Conservation (phyloP, 345 rosid species). For the Salix dunnii region DNA sequence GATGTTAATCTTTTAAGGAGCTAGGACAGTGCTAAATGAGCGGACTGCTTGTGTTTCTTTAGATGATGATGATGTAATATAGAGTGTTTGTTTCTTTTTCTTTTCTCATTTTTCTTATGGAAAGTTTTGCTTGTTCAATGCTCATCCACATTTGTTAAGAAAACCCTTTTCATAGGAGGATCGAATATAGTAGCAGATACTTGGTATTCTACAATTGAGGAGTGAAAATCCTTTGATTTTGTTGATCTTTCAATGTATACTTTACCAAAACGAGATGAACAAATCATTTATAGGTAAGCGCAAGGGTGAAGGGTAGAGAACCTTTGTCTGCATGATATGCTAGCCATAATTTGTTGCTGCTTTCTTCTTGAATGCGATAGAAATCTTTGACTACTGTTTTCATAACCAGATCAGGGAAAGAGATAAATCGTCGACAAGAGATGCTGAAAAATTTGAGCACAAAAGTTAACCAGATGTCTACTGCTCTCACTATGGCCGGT, state of each 20-base stretch:
- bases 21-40: background rate
- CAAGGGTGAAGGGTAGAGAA: background rate
- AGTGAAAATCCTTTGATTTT: background rate
- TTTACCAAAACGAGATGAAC: background rate
- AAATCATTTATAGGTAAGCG: background rate
- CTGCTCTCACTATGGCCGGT: constrained; percentile 77
- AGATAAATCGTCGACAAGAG: constrained; percentile 93
- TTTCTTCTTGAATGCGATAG: background rate
- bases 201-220: background rate
- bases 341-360: background rate
- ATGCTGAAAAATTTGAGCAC: constrained; percentile 69
- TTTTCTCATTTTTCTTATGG: background rate
- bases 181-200: background rate
- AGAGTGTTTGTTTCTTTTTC: background rate
- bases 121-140: background rate
- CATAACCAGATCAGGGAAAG: constrained; percentile 74
- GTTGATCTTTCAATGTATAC: background rate
- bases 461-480: constrained; percentile 78
- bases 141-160: background rate
- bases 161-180: background rate
- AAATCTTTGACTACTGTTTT: background rate
- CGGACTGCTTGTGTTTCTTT: background rate
- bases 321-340: background rate
- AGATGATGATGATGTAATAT: background rate
- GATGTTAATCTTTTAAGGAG: background rate